These are phyloP conservation scores for Phytophthora hybrid DNA, from an alignment of 352 stramenopile species.

Conservation along the genomic window DNA sequence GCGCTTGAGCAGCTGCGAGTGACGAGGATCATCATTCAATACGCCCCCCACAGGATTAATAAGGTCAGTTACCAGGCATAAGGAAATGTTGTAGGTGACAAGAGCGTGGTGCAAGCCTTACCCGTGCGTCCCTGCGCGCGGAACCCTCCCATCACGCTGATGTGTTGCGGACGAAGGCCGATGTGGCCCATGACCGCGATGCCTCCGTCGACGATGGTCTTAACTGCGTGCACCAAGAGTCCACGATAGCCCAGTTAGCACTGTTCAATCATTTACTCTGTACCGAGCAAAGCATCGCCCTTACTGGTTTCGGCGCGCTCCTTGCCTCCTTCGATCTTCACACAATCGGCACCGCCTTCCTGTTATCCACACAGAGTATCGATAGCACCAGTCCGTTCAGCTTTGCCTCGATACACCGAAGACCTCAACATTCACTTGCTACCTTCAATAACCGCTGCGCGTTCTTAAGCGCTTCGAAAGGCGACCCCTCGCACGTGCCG, in stretches of 20 bases:
- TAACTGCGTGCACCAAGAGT: conserved; percentile 62
- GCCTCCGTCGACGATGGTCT: conserved; percentile 75
- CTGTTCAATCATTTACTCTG: neutral
- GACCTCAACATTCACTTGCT: neutral
- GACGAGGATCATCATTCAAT: neutral
- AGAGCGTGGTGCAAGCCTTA: conserved; percentile 23
- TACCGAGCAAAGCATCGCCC: neutral
- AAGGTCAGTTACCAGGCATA: too few relatives aligned
- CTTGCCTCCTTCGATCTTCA: conserved; percentile 98
- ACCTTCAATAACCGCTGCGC: conserved; percentile 94
- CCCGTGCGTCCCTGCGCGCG: conserved; percentile 96
- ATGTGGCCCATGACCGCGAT: conserved; percentile 99
- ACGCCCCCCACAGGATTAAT: too few relatives aligned
- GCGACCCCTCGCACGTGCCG: conserved; percentile 95
- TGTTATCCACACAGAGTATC: conserved; percentile 35
- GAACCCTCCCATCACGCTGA: conserved; percentile 97
- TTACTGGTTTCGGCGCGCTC: conserved; percentile 81
- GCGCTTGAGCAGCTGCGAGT: conserved; percentile 67
- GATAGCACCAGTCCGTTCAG: conserved; percentile 1
- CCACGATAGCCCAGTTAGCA: conserved; percentile 1
- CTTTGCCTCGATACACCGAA: neutral
- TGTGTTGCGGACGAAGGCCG: conserved; percentile 96
- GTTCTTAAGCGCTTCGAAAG: conserved; percentile 94
- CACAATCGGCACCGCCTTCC: conserved; percentile 97
- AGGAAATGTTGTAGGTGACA: neutral